Evolutionary conservation across 805 yeast species (phyloP).

Genomic region (Candida peoriensis): DNA sequence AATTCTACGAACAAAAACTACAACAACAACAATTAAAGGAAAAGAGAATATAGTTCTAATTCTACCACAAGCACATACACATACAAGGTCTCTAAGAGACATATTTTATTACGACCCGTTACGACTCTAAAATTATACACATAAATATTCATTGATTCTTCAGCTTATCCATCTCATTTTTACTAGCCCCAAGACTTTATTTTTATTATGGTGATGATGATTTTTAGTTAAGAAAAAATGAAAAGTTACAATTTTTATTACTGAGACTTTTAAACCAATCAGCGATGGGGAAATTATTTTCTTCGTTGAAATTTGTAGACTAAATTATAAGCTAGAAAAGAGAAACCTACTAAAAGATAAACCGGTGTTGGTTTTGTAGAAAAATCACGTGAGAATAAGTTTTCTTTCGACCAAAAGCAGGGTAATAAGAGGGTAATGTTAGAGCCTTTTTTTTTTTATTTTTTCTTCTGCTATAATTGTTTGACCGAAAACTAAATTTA

Average conservation of each 20-base stretch:
- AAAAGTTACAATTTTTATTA: background rate
- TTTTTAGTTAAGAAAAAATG: no score
- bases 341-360: no score
- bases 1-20: conserved; percentile 17
- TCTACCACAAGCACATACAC: background rate
- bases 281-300: conserved; percentile 1
- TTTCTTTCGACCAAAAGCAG: no score
- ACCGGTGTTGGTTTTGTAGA: no score
- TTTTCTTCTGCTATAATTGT: no score
- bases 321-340: no score
- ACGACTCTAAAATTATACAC: conserved; percentile 1
- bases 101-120: background rate
- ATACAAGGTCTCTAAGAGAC: background rate
- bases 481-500: no score
- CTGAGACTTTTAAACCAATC: conserved; percentile 2
- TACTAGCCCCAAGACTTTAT: background rate
- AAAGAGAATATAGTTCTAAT: no score
- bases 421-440: no score
- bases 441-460: no score
- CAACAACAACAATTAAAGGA: conserved; percentile 3
- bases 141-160: background rate
- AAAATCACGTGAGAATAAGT: no score
- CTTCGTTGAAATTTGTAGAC: background rate
- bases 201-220: background rate
- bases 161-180: background rate